These are phyloP conservation scores for Nakazawaea wyomingensis DNA, from an alignment of 805 yeast genomes.

Conservation along the genomic window DNA sequence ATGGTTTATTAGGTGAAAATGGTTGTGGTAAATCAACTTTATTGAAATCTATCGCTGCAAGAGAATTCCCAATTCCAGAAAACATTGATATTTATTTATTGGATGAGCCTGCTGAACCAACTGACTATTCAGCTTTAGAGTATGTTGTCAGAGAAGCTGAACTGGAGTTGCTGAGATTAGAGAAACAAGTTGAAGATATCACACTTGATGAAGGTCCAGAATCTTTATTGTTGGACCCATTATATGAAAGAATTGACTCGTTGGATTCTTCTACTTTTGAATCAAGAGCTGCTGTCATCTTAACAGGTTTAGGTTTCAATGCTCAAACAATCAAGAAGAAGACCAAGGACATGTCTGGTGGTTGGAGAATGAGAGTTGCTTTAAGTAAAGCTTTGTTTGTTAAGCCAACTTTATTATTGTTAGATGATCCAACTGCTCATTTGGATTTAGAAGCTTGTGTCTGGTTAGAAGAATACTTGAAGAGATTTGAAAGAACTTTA, in stretches of 20 bases:
- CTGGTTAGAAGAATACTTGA: constrained; percentile 97
- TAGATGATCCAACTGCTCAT: constrained; percentile 99
- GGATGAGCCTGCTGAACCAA: constrained; percentile 97
- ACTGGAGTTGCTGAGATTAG: constrained; percentile 82
- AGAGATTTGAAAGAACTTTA: constrained; percentile 88
- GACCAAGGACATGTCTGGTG: constrained; percentile 99
- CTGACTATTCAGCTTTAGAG: constrained; percentile 87
- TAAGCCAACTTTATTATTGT: constrained; percentile 87
- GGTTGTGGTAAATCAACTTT: constrained; percentile 99
- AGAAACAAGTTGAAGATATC: constrained; percentile 83
- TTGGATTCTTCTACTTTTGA: constrained; percentile 97
- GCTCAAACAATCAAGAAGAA: constrained; percentile 79
- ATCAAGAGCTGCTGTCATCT: constrained; percentile 90
- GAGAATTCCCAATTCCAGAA: constrained; percentile 94
- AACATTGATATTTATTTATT: constrained; percentile 85
- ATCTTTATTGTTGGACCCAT: constrained; percentile 73
- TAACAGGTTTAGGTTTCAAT: constrained; percentile 97
- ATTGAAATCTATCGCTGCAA: constrained; percentile 86
- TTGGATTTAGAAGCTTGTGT: constrained; percentile 99
- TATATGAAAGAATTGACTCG: constrained; percentile 92
- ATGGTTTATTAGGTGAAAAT: constrained; percentile 96
- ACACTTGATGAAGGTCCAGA: constrained; percentile 94
- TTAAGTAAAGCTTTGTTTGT: constrained; percentile 96
- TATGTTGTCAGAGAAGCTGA: constrained; percentile 98
- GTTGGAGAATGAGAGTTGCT: constrained; percentile 99